Conservation (phyloP, 129 eudicot genomes). For the Arctium lappa region DNA sequence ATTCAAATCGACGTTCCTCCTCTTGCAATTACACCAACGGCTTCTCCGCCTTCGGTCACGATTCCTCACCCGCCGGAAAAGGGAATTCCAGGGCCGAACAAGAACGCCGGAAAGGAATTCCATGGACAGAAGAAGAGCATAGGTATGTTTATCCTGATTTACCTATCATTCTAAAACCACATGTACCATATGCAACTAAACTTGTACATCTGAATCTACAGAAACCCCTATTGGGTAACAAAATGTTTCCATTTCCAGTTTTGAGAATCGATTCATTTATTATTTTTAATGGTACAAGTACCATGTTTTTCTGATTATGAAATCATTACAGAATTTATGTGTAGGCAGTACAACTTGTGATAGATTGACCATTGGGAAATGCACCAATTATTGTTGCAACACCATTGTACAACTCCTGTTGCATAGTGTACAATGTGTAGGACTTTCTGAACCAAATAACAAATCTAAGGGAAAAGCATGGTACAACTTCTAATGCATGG, state of each 20-base stretch:
- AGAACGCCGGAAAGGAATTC: conserved; percentile 88
- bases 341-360: conserved; percentile 22
- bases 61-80: conserved; percentile 35
- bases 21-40: conserved; percentile 44
- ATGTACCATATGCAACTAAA: neutral
- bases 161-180: neutral
- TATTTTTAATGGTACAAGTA: conserved; percentile 16
- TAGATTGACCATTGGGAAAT: conserved; percentile 27
- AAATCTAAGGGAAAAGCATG: neutral
- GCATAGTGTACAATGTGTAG: conserved; percentile 9
- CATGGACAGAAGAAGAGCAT: conserved; percentile 96
- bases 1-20: conserved; percentile 30
- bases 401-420: conserved; percentile 23
- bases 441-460: neutral
- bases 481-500: conserved; percentile 17
- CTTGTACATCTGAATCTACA: neutral
- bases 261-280: neutral
- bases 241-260: neutral
- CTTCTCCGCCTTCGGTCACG: conserved; percentile 43
- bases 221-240: neutral
- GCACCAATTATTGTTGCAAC: conserved; percentile 22
- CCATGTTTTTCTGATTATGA: conserved; percentile 26
- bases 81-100: conserved; percentile 66
- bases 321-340: conserved; percentile 29
- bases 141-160: conserved; percentile 49